Evolutionary conservation across 495 filamentous ascomycete species (phyloP), one percentile per base, ranked within the genome.

Genomic region (Penicillium roqueforti): DNA sequence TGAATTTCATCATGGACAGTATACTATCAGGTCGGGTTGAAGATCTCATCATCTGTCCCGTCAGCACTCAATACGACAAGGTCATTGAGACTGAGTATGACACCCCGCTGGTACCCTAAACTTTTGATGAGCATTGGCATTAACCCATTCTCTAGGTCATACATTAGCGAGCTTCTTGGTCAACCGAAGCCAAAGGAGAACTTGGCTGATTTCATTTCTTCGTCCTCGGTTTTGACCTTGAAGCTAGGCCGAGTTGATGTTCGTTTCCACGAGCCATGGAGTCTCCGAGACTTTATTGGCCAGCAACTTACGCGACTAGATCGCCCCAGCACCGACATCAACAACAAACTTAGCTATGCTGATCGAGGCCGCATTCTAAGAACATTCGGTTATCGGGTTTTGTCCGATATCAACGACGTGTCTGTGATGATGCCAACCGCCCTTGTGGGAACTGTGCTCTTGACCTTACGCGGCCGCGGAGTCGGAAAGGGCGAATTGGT

Each of bases 361-460:
- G 85, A 70, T 76, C 81, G 77, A 31, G 68, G 77, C 10, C 75
- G 80, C n/a, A 71, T 97, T 16, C 73, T 97, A 4, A 77, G 91
- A 41, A 91, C 87, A 0, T 70, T 98, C 34, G 93, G 93, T 1
- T 98, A 96, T 68, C 87, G 86, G 54, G 90, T 97, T 11, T 76
- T 98, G 22, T 86, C 87, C 3, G 89, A 97, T 59, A 97, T 98
- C 74, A 98, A 98, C 66, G 80, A 86, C 26, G 92, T 95, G 2
- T 95, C 91, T 2, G 93, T 98, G 1, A 90, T 97, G 50, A 98
- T 98, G 93, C 93, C 93, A 4, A 96, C 93, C 0, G 89, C 92
- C 6, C 78, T 98, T 38, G 92, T 98, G 29, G 93, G 93, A 9
- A 97, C 93, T 0, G 89, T 97, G 1, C 78, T 98, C 0, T 77